Base-by-base conservation (phyloP, 345 rosid genomes). In the Corchorus olitorius region DNA sequence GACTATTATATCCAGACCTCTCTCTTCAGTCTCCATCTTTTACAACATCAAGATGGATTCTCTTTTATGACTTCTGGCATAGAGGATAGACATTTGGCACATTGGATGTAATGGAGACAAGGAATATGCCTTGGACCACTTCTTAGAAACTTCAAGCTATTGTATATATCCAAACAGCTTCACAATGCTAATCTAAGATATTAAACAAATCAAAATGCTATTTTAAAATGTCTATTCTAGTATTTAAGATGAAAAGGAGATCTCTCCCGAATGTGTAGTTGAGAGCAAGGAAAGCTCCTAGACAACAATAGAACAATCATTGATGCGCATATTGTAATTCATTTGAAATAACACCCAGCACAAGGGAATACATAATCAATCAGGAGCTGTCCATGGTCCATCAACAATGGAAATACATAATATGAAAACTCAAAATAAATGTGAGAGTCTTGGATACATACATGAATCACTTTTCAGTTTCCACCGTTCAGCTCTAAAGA, bases 81-180 rank as follows among this genome's bases (percentile, higher is more conserved):
- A 49, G 27, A 34, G 48, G 69, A 27, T 16, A 75, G 81, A 62
- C 81, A 76, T 43, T 65, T 78, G 84, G 80, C 79, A 60, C 37
- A 16, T 0, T 39, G 56, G 72, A 66, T 76, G 59, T 9, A 13
- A 35, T 65, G 20, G 55, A 50, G 49, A 73, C 63, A 68, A 12
- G 52, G 46, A 81, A 77, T 64, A 79, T 70, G 76, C 70, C 60
- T 52, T 66, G 58, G 73, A 53, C 76, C 78, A 74, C 70, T 61
- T 52, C 49, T 53, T 33, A 20, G 34, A 14, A 41, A 20, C 41
- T 50, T 43, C 16, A 11, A 14, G 45, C 37, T 41, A n/a, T 33
- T 69, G 13, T 48, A 27, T 53, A 27, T 53, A 64, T 33, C 6
- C 58, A 33, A 49, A 69, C 59, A 69, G n/a, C 8, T 43, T 69